Conservation (phyloP, 129 eudicot species). For the Calendula officinalis region DNA sequence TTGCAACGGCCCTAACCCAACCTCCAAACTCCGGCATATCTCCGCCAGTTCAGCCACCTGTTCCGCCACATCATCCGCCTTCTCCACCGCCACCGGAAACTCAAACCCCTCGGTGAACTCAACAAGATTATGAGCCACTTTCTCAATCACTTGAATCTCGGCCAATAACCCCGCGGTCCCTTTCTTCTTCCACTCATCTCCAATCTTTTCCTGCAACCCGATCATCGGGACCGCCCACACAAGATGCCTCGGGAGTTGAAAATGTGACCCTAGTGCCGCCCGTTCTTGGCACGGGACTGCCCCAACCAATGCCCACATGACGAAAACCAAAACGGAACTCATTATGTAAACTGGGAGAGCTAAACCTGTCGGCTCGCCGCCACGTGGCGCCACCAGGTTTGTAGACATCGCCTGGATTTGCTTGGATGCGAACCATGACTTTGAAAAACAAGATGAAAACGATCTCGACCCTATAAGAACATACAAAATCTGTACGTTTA, state of each 20-base stretch:
- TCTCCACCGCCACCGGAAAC: constrained; percentile 68
- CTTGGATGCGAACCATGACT: constrained; percentile 80
- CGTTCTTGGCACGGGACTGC: constrained; percentile 83
- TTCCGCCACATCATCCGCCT: constrained; percentile 55
- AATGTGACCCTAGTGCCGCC: constrained; percentile 45
- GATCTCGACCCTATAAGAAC: constrained; percentile 33
- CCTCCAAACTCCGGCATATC: constrained; percentile 68
- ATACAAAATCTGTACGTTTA: background rate
- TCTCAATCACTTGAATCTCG: constrained; percentile 73
- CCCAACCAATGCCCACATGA: constrained; percentile 76
- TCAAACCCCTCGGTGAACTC: constrained; percentile 58
- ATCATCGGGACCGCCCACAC: constrained; percentile 62
- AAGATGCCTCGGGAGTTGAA: constrained; percentile 50
- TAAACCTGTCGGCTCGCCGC: constrained; percentile 63
- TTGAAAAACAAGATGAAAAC: constrained; percentile 47
- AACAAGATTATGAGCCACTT: constrained; percentile 42
- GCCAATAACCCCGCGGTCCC: constrained; percentile 61
- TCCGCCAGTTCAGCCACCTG: constrained; percentile 44
- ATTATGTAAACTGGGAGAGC: constrained; percentile 63
- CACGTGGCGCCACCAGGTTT: constrained; percentile 75
- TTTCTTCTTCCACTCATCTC: constrained; percentile 83
- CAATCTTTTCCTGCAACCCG: constrained; percentile 76
- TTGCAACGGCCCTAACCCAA: constrained; percentile 75
- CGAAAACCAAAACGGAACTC: constrained; percentile 61
- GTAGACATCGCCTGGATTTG: constrained; percentile 71